Evolutionary conservation across 1,284 basidiomycete species (phyloP).

Genomic region (Sanguinoderma infundibulare): DNA sequence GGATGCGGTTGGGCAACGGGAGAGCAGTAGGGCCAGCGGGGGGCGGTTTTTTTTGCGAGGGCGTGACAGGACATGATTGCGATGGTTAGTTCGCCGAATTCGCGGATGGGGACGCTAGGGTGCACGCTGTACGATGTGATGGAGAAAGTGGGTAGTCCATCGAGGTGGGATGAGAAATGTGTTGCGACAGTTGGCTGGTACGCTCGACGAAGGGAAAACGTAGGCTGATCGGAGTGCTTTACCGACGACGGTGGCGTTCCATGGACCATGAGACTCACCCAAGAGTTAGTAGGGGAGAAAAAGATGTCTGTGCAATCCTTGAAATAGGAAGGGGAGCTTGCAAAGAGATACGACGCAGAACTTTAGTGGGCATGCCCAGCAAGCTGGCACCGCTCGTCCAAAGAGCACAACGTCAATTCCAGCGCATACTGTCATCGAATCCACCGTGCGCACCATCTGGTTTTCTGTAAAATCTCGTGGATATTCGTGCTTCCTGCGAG

Average conservation of each 20-base stretch:
- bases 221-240: background rate
- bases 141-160: background rate
- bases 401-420: background rate
- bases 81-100: background rate
- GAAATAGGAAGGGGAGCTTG: background rate
- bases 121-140: conserved; percentile 1
- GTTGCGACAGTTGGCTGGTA: background rate
- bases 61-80: background rate
- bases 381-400: background rate
- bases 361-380: background rate
- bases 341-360: background rate
- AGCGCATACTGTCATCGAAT: too few relatives aligned
- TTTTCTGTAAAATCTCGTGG: too few relatives aligned
- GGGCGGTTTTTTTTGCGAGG: background rate
- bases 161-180: background rate
- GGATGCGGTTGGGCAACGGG: background rate
- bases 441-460: too few relatives aligned
- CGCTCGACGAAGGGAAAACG: background rate
- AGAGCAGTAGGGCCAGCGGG: background rate
- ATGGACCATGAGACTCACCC: background rate
- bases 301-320: background rate
- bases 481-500: too few relatives aligned
- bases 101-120: background rate
- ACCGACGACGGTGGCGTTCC: background rate
- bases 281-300: background rate